Conservation (phyloP, 2,329 filamentous ascomycete species). For the Whalleya microplaca region DNA sequence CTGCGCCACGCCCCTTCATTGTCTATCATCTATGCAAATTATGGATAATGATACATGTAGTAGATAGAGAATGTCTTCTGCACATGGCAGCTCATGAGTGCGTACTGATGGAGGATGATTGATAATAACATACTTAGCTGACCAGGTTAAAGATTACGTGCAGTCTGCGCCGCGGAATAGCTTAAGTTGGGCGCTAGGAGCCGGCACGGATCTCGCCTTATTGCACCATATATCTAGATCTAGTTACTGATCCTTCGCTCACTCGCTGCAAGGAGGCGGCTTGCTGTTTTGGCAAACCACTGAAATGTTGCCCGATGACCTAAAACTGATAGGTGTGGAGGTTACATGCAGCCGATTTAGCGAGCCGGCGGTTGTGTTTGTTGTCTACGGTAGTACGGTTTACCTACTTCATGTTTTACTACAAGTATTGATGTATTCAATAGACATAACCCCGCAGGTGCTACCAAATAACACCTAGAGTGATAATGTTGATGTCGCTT, state of each 20-base stretch:
- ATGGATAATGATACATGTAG: not conserved
- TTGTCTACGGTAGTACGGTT: not conserved
- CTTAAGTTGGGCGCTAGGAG: not conserved
- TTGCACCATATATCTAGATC: not conserved
- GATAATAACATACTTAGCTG: too few relatives aligned
- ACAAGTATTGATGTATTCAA: too few relatives aligned
- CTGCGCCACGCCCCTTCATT: slow-evolving; percentile 7
- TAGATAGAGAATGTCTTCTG: too few relatives aligned
- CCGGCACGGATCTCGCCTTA: not conserved
- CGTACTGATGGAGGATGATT: too few relatives aligned
- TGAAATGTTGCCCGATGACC: too few relatives aligned
- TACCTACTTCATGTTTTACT: not conserved
- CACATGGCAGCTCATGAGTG: too few relatives aligned
- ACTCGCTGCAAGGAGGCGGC: slow-evolving; percentile 9
- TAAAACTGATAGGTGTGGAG: too few relatives aligned
- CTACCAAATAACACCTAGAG: too few relatives aligned
- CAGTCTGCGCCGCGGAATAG: not conserved
- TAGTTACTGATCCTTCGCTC: not conserved
- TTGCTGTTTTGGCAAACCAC: slow-evolving; percentile 1
- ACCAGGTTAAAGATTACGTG: not conserved
- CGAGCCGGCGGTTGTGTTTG: too few relatives aligned
- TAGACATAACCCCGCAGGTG: not conserved
- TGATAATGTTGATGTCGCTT: not conserved
- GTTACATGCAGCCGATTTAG: too few relatives aligned
- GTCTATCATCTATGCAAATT: slow-evolving; percentile 1